phyloP scores from a whole-genome alignment of 2,329 filamentous ascomycete genomes.

The Fusarium sulawesiense region DNA sequence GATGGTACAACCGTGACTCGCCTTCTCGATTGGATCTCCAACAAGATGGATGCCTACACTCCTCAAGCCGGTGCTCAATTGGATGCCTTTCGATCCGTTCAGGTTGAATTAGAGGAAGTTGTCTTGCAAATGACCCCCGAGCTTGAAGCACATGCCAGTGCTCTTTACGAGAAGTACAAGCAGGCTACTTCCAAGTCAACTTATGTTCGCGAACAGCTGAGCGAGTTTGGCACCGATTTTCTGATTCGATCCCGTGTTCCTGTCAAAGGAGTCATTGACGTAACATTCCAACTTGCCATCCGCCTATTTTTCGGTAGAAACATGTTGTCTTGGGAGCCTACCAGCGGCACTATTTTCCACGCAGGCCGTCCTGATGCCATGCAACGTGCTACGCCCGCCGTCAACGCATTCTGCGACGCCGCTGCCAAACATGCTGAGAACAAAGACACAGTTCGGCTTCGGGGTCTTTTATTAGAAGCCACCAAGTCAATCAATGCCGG shows the following conservation, averaged over 20 bases:
- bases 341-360: not conserved
- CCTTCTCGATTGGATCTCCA: not conserved
- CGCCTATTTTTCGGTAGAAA: constrained; percentile 1
- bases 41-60: not conserved
- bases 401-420: not conserved
- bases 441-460: too few species aligned
- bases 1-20: not conserved
- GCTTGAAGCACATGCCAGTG: not conserved
- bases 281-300: constrained; percentile 2
- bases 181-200: constrained; percentile 2
- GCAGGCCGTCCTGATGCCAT: not conserved
- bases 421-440: too few species aligned
- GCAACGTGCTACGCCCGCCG: not conserved
- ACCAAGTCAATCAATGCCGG: constrained; percentile 1
- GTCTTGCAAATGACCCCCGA: not conserved
- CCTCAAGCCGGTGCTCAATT: not conserved
- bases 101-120: not conserved
- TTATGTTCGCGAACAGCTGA: not conserved
- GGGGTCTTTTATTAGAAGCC: too few species aligned
- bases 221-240: not conserved
- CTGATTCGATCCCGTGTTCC: not conserved
- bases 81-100: too few species aligned
- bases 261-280: constrained; percentile 2
- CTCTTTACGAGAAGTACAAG: not conserved
- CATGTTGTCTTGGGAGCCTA: constrained; percentile 1